These are phyloP conservation scores for Peronospora farinosa DNA, from an alignment of 352 stramenopile species.

Conservation along the genomic window DNA sequence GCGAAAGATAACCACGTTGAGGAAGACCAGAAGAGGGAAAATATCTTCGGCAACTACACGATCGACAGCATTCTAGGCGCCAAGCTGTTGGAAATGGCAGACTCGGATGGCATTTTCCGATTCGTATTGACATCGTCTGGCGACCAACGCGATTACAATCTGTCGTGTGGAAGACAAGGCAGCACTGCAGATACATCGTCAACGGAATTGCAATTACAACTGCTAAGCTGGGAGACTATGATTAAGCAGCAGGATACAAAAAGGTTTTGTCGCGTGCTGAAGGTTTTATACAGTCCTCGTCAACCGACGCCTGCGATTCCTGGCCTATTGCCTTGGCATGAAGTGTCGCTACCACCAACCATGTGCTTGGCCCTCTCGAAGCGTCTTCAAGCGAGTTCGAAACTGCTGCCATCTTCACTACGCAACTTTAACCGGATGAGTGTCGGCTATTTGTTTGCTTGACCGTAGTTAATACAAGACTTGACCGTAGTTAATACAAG, in stretches of 20 bases:
- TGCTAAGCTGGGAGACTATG: conserved; percentile 72
- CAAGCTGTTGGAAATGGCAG: conserved; percentile 58
- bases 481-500: neutral
- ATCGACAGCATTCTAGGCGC: conserved; percentile 65
- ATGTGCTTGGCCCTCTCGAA: conserved; percentile 30
- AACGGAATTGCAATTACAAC: conserved; percentile 34
- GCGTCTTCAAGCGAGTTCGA: conserved; percentile 40
- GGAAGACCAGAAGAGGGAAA: conserved; percentile 13
- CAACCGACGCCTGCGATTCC: conserved; percentile 10
- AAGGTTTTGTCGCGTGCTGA: conserved; percentile 54
- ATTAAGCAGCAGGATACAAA: conserved; percentile 25
- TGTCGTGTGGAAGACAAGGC: neutral
- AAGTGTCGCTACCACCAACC: conserved; percentile 29
- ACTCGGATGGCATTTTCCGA: conserved; percentile 69
- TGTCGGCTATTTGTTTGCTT: conserved; percentile 57
- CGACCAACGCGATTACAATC: conserved; percentile 6
- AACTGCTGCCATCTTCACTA: conserved; percentile 43
- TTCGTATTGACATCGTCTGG: conserved; percentile 34
- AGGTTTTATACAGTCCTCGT: conserved; percentile 45
- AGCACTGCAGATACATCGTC: neutral
- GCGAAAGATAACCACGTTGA: neutral
- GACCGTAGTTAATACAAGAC: conserved; percentile 1
- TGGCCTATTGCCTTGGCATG: conserved; percentile 23
- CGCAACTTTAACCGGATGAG: conserved; percentile 48
- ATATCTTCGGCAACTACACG: conserved; percentile 61